These are phyloP conservation scores for Coemansia sp. DNA, from an alignment of 192 early-diverging fungal species.

Conservation along the genomic window DNA sequence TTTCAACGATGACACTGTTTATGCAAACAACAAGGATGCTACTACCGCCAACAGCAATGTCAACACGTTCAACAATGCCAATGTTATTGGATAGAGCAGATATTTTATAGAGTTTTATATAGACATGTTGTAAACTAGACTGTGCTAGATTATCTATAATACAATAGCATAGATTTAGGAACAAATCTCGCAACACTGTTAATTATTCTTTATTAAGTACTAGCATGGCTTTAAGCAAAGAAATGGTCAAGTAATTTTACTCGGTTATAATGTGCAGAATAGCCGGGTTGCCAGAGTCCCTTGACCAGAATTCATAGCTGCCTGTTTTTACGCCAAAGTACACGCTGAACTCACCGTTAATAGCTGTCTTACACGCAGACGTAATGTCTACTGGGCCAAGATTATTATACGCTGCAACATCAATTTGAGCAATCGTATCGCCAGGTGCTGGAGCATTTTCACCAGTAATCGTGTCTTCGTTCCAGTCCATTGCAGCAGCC, in stretches of 20 bases:
- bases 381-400: conserved; percentile 32
- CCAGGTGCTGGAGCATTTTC: conserved; percentile 32
- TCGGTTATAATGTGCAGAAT: conserved; percentile 16
- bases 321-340: conserved; percentile 24
- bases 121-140: no score
- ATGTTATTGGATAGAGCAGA: no score
- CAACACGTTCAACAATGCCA: no score
- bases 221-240: no score
- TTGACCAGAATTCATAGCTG: conserved; percentile 44
- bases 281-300: conserved; percentile 51
- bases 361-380: conserved; percentile 28
- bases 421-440: conserved; percentile 18
- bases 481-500: conserved; percentile 29
- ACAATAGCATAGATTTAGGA: no score
- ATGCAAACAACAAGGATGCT: no score
- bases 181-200: no score
- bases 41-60: no score
- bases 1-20: no score
- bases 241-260: not conserved
- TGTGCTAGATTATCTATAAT: no score
- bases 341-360: conserved; percentile 27
- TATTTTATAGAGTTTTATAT: no score
- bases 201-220: no score
- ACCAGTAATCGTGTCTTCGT: conserved; percentile 33
- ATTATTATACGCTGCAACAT: conserved; percentile 31